Base-by-base conservation (phyloP, 2,329 filamentous ascomycete genomes). In the Hymenoscyphus albidus region DNA sequence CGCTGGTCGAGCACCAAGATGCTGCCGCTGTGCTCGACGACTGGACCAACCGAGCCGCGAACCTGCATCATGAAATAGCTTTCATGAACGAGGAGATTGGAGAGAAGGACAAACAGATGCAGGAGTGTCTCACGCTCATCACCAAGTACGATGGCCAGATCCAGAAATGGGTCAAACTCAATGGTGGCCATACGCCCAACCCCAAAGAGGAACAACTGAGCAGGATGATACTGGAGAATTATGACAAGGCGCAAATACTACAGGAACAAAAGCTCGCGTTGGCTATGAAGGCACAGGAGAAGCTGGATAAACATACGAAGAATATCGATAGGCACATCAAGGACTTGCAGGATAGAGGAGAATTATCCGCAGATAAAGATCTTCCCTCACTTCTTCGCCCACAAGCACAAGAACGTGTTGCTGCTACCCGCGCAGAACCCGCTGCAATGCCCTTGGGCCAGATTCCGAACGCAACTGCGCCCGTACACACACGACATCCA, bases 51-150 rank as follows among this genome's bases (percentile, higher is more conserved):
- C 83, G 80, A 78, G 89, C 90, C 22, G 87, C 90, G 72, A 95
- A 95, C 73, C 82, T 94, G 35, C 91, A 91, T 67, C 89, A 91
- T 68, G 91, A 95, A 78, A 88, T 95, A 65, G 88, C 88, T 22
- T 93, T 93, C 78, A 83, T 94, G 67, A 89, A 93, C 73, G 91
- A 93, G 74, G 91, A 95, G 78, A 91, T 94, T 68, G 82, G 87
- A 73, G 88, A 91, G 75, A 94, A 93, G 76, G 91, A 96, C 75
- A 83, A 85, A 59, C 82, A 87, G 69, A 89, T 91, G 70, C 81
- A 85, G 73, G 87, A 91, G 58, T 88, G 88, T 74, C 80, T 88
- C 65, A 83, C 85, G 67, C 83, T 85, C 68, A 91, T 93, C 73
- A 84, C 87, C 51, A 87, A 89, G 65, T 87, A 88, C 69, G 91